A percentile compares a stretch with the other conserved stretches of the same genome.
Conservation (phyloP, 2,329 filamentous ascomycete genomes). For the Aspergillus pseudoglaucus region DNA sequence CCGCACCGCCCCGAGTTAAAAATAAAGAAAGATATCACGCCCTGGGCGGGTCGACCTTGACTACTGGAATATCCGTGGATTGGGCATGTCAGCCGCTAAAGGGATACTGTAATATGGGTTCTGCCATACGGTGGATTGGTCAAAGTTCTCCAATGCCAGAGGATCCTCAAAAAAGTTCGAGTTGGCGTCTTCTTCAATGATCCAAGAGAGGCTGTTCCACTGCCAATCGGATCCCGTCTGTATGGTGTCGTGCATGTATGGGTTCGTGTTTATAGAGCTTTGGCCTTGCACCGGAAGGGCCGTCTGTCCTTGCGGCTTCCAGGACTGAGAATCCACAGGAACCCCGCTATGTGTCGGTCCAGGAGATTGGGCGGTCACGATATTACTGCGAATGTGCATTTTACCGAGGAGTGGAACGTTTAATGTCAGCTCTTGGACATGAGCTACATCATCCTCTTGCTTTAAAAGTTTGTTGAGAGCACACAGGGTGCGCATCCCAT, state of each 20-base stretch:
- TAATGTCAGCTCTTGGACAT: conserved; percentile 6
- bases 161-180: no score
- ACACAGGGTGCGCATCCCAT: conserved; percentile 5
- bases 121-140: no score
- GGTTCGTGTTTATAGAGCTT: neutral
- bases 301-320: neutral
- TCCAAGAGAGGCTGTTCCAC: conserved; percentile 5
- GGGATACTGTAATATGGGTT: no score
- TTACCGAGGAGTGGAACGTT: conserved; percentile 14
- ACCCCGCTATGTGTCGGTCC: neutral
- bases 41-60: no score
- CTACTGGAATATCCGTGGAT: no score
- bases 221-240: neutral
- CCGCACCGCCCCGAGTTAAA: no score
- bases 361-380: neutral
- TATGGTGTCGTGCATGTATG: neutral
- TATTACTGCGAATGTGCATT: conserved; percentile 12
- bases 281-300: neutral
- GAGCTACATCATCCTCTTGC: conserved; percentile 2
- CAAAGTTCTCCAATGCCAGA: no score
- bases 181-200: conserved; percentile 1
- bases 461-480: conserved; percentile 8
- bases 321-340: no score
- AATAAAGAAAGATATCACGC: no score
- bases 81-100: no score